Evolutionary conservation across 2,329 filamentous ascomycete genomes (phyloP).

Genomic region (Fusarium sp.): DNA sequence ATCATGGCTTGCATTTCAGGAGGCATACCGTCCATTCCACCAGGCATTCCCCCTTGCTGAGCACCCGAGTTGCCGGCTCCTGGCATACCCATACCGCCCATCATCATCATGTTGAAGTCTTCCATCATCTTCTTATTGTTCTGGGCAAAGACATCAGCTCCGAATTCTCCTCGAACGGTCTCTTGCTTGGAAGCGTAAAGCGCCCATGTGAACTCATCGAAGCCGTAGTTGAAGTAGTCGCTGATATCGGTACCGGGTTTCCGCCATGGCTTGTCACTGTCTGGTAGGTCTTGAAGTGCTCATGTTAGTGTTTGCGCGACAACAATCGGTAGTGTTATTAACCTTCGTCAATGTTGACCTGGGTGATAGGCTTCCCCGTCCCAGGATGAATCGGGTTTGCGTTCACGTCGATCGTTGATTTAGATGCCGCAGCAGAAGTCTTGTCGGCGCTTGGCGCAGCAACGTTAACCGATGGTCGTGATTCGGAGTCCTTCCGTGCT

Average conservation of each 20-base stretch:
- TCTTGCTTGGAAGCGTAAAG: slow-evolving; percentile 93
- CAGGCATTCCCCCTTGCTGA: slow-evolving; percentile 56
- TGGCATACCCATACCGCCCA: slow-evolving; percentile 62
- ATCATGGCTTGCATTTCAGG: slow-evolving; percentile 75
- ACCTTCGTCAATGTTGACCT: slow-evolving; percentile 78
- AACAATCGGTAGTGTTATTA: slow-evolving; percentile 1
- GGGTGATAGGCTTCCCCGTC: slow-evolving; percentile 83
- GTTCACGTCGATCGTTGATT: slow-evolving; percentile 86
- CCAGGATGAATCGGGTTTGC: slow-evolving; percentile 81
- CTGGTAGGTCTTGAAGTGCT: slow-evolving; percentile 65
- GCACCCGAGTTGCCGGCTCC: slow-evolving; percentile 47
- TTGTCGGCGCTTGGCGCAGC: slow-evolving; percentile 59
- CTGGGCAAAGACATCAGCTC: slow-evolving; percentile 69
- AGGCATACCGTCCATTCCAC: slow-evolving; percentile 68
- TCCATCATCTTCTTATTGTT: slow-evolving; percentile 84
- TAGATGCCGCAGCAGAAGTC: slow-evolving; percentile 73
- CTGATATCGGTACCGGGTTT: slow-evolving; percentile 93
- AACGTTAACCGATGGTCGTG: slow-evolving; percentile 47
- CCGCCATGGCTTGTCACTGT: slow-evolving; percentile 94
- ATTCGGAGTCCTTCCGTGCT: slow-evolving; percentile 57
- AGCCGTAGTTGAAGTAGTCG: slow-evolving; percentile 99
- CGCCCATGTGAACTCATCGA: slow-evolving; percentile 98
- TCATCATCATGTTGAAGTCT: slow-evolving; percentile 75
- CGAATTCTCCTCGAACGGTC: slow-evolving; percentile 78
- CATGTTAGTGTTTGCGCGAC: slow-evolving; percentile 1